Evolutionary conservation across 1,284 basidiomycete species (phyloP), one percentile per base, ranked within the genome.

Genomic region (Trichosporon sp.): DNA sequence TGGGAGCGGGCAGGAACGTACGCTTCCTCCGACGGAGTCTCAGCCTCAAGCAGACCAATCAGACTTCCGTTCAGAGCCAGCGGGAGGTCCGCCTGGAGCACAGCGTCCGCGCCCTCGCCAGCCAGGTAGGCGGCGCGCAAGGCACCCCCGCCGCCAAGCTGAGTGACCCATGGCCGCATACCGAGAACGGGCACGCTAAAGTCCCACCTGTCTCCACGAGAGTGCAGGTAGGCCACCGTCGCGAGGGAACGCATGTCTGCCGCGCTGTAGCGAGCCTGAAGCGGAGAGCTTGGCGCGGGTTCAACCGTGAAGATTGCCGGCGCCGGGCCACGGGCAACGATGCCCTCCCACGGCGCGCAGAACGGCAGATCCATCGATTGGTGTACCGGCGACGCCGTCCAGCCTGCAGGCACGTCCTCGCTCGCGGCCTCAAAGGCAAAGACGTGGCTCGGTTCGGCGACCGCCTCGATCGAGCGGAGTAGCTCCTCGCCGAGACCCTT

Each of bases 401-500:
- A 80, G n/a, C 77, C 78, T 21, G 70, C 66, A 16, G 46, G 65
- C 14, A 35, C 14, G 14, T n/a, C 43, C 59, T 67, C 46, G 1
- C 64, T 69, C 26, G 76, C 78, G 0, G 70, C 35, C 21, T 80
- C 79, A 68, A 88, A 87, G 11, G 89, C 88, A 78, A 91, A 91
- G 31, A 92, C 84, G 75, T 89, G 86, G 0, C 89, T 90, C 0
- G 94, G 90, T 65, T 88, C 85, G 0, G 90, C 83, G 16, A 90
- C 83, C 1, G 87, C 87, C 78, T 94, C 90, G 64, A 98, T 90
- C 73, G 88, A 88, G 1, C 82, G 81, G 10, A 90, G 88, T 2
- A 99, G 84, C 76, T 97, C 93, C 19, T 90, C 91, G 1, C 96
- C 96, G 1, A 98, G 88, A 1, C 96, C 96, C 81, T 96, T 98